Conservation (phyloP, 805 yeast species). For the Saturnispora kantuleensis region DNA sequence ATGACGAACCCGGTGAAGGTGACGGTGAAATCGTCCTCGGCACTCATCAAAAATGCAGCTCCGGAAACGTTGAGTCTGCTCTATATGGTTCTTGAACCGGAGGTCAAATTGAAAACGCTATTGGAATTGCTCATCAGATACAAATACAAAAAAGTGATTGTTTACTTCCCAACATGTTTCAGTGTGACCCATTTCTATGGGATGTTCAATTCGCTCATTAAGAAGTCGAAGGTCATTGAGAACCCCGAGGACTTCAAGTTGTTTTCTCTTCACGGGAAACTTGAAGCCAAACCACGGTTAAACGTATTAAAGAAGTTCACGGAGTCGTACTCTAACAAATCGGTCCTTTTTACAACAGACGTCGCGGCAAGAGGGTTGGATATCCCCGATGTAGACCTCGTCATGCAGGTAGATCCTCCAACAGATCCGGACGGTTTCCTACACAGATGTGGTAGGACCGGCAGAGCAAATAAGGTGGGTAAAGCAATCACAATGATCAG, state of each 20-base stretch:
- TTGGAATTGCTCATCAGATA: constrained; percentile 42
- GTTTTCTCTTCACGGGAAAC: constrained; percentile 82
- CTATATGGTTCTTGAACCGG: constrained; percentile 52
- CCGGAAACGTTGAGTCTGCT: constrained; percentile 59
- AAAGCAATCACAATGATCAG: constrained; percentile 66
- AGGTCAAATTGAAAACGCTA: constrained; percentile 49
- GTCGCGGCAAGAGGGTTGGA: constrained; percentile 98
- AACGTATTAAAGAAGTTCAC: constrained; percentile 60
- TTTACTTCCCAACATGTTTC: constrained; percentile 85
- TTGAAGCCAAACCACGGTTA: constrained; percentile 68
- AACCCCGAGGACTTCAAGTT: constrained; percentile 27
- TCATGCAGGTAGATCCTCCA: constrained; percentile 92
- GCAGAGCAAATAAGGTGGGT: constrained; percentile 81
- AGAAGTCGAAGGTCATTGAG: constrained; percentile 14
- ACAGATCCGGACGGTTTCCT: constrained; percentile 84
- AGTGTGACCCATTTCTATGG: constrained; percentile 70
- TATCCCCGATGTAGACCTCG: constrained; percentile 89
- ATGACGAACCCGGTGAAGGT: constrained; percentile 88
- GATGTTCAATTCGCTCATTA: constrained; percentile 36
- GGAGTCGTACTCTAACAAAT: constrained; percentile 35
- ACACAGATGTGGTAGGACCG: constrained; percentile 94
- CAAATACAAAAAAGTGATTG: constrained; percentile 70
- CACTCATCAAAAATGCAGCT: constrained; percentile 25
- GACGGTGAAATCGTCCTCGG: constrained; percentile 49
- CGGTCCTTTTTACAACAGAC: constrained; percentile 82